Conservation (phyloP, 2,329 filamentous ascomycete genomes). For the Paecilomyces formosus region DNA sequence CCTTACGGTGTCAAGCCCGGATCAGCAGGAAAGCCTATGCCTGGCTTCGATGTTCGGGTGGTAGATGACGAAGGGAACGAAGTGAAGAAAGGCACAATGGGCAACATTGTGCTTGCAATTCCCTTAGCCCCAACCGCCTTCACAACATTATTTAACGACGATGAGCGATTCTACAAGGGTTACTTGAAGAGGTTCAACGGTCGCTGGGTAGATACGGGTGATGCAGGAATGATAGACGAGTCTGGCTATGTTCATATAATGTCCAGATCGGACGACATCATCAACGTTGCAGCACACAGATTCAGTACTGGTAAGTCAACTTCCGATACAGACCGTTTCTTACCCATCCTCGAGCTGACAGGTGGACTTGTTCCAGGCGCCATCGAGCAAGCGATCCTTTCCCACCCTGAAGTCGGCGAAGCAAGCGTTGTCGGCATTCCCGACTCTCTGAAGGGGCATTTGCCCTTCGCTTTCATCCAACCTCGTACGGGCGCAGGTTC, state of each 20-base stretch:
- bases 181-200: constrained; percentile 78
- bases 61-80: constrained; percentile 75
- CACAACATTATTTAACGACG: constrained; percentile 77
- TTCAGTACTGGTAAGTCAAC: constrained; percentile 70
- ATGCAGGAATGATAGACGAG: constrained; percentile 76
- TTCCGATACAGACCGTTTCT: neutral
- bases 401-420: constrained; percentile 71
- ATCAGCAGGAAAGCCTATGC: constrained; percentile 84
- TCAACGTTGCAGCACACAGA: constrained; percentile 91
- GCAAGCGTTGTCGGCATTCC: constrained; percentile 81
- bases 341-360: neutral
- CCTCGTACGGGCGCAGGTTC: constrained; percentile 34
- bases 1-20: constrained; percentile 52
- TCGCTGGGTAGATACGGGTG: constrained; percentile 83
- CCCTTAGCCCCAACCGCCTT: constrained; percentile 83
- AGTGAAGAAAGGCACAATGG: constrained; percentile 67
- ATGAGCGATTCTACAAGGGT: constrained; percentile 74
- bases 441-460: constrained; percentile 77
- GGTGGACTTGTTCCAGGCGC: constrained; percentile 49
- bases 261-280: constrained; percentile 70
- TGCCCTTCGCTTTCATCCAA: constrained; percentile 85
- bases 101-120: constrained; percentile 79
- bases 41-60: constrained; percentile 78
- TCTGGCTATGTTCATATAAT: constrained; percentile 61
- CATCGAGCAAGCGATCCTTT: constrained; percentile 85